Percentiles rank a stretch among this genome's conserved stretches.
These are phyloP conservation scores for Penicillium chermesinum DNA, from an alignment of 495 filamentous ascomycete genomes.

Conservation along the genomic window DNA sequence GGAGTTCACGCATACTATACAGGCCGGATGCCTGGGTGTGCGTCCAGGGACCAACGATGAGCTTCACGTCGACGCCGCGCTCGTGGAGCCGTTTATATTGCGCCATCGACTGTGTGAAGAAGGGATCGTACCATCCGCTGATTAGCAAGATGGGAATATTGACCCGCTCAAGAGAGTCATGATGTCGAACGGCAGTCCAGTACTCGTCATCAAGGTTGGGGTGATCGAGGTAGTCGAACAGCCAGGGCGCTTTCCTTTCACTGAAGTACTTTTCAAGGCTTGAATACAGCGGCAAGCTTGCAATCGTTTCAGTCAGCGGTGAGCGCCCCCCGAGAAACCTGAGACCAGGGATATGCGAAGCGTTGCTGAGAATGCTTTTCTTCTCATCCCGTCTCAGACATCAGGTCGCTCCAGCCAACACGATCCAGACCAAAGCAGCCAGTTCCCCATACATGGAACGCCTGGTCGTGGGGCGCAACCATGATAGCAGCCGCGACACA, in stretches of 20 bases:
- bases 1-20: conserved; percentile 12
- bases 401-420: conserved; percentile 20
- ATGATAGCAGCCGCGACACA: conserved; percentile 22
- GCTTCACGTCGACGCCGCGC: conserved; percentile 10
- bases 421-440: conserved; percentile 22
- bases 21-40: conserved; percentile 15
- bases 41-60: conserved; percentile 18
- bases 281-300: conserved; percentile 12
- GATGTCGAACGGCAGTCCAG: conserved; percentile 13
- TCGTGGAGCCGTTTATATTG: conserved; percentile 15
- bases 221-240: conserved; percentile 13
- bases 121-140: conserved; percentile 28
- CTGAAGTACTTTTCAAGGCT: conserved; percentile 16
- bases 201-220: conserved; percentile 18
- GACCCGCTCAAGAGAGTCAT: conserved; percentile 17
- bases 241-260: conserved; percentile 12
- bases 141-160: conserved; percentile 26
- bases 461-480: conserved; percentile 21
- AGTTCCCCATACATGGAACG: conserved; percentile 18
- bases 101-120: conserved; percentile 18
- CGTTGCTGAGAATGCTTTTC: conserved; percentile 5
- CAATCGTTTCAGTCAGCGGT: conserved; percentile 8
- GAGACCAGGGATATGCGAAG: conserved; percentile 12
- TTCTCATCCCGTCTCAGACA: conserved; percentile 8
- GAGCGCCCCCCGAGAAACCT: conserved; percentile 13